Percentiles rank a stretch among this genome's conserved stretches.
Conservation (phyloP, 345 rosid genomes). For the Garcia nutans region DNA sequence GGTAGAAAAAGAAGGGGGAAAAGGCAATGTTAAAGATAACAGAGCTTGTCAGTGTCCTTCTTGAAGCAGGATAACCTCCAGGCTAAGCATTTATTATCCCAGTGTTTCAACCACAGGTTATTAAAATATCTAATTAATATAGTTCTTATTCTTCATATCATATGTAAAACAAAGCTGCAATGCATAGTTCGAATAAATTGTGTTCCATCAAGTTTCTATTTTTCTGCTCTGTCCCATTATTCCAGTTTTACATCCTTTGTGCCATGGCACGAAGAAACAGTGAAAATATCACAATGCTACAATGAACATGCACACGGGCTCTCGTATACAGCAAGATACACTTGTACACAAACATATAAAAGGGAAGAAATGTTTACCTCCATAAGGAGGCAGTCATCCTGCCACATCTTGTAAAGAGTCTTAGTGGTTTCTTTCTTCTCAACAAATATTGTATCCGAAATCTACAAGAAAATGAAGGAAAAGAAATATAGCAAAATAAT, state of each 20-base stretch:
- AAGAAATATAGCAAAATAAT: neutral
- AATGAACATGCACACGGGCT: neutral
- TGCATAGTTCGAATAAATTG: neutral
- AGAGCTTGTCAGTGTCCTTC: too few species aligned
- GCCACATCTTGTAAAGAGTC: constrained; percentile 72
- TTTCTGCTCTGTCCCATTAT: neutral
- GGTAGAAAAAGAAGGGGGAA: too few species aligned
- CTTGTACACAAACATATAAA: neutral
- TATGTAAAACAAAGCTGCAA: too few species aligned
- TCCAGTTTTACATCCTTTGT: neutral
- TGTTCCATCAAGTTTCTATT: neutral
- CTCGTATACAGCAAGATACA: neutral
- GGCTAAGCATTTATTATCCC: too few species aligned
- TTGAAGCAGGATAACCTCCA: too few species aligned
- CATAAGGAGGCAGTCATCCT: constrained; percentile 76
- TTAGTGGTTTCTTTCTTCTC: constrained; percentile 64
- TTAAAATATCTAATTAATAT: too few species aligned
- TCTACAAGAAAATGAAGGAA: constrained; percentile 35
- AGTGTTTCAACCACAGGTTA: too few species aligned
- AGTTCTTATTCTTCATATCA: too few species aligned
- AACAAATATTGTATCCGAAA: constrained; percentile 56
- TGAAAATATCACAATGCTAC: neutral
- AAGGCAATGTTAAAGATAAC: too few species aligned
- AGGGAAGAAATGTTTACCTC: constrained; percentile 50
- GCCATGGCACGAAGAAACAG: too few species aligned